Base-by-base conservation (phyloP, 2,329 filamentous ascomycete species). In the Corniculantispora saksenae region DNA sequence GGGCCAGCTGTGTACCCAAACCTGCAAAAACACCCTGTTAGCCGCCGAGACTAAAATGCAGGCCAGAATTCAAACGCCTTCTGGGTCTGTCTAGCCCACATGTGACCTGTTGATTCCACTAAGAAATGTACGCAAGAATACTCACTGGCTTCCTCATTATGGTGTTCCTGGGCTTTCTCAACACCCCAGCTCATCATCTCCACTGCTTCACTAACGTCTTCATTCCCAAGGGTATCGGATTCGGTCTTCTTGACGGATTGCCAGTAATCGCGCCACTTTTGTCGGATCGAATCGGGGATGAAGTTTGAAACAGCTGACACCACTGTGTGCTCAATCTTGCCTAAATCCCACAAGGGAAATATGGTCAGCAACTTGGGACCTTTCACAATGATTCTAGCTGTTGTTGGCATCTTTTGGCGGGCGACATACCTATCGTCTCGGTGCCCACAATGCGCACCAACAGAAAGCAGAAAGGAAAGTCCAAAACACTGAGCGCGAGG, bases 381-480 rank as follows among this genome's bases (percentile, higher is more conserved):
- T 23, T 43, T 54, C 6, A 25, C 17, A 27, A 32, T n/a, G 17
- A 3, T 53, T 2, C 8, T 2, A 1, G 32, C 13, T 6, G 55
- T 40, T 12, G n/a, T 9, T 29, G 8, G 2, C 7, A 3, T 2
- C 25, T 45, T n/a, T 10, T 10, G 32, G 32, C 5, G 10, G 5
- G 32, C 21, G 54, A 67, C 81, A 81, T 78, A 84, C 93, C 94
- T 72, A 99, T 95, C 63, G 86, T 86, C 29, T 99, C 95, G 0
- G 92, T 91, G 19, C 95, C 95, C 2, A 97, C 84, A 61, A 89
- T 81, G 65, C 90, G 86, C 55, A 99, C 95, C 12, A 95, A 87
- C 63, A 97, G 79, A 80, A 97, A 99, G 80, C 94, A 98, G 75
- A 98, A 92, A 0, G 95, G 95, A 69, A 98, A 97, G 79, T 99